Evolutionary conservation across 2,329 filamentous ascomycete species (phyloP).

Genomic region (Fusarium miscanthi): DNA sequence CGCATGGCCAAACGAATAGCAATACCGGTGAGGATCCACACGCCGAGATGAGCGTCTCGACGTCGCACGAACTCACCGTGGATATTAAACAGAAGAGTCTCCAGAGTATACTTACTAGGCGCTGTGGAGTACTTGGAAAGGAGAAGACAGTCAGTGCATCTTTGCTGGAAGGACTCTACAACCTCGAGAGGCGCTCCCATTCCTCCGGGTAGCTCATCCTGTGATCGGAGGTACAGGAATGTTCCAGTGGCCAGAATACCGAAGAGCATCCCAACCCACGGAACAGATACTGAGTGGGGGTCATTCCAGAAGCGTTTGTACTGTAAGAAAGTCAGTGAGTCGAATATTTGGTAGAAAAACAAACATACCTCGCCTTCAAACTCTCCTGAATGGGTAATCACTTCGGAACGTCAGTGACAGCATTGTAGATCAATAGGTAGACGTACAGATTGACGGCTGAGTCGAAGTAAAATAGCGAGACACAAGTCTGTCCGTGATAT

Average conservation of each 20-base stretch:
- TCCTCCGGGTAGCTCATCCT: constrained; percentile 17
- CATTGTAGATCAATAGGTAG: rapidly evolving
- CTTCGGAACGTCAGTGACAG: background rate
- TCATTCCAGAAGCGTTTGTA: constrained; percentile 34
- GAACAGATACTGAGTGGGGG: background rate
- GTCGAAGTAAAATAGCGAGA: constrained; percentile 34
- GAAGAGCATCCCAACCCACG: constrained; percentile 33
- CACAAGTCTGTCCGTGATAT: constrained; percentile 24
- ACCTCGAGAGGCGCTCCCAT: constrained; percentile 19
- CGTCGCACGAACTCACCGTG: constrained; percentile 26
- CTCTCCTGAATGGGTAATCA: constrained; percentile 28
- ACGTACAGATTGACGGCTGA: constrained; percentile 28
- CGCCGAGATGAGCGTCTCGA: constrained; percentile 25
- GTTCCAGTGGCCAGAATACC: constrained; percentile 25
- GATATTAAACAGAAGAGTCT: constrained; percentile 31
- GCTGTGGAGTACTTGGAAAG: constrained; percentile 29
- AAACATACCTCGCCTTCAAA: constrained; percentile 29
- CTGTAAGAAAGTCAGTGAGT: background rate
- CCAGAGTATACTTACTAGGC: constrained; percentile 16
- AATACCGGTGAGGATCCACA: constrained; percentile 28
- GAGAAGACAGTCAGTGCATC: constrained; percentile 32
- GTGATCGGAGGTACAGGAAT: constrained; percentile 23
- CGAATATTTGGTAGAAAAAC: rapidly evolving
- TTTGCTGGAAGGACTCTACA: constrained; percentile 20
- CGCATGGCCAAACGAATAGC: constrained; percentile 30